Base-by-base conservation (phyloP, 805 yeast species). In the Lipomyces sp. region DNA sequence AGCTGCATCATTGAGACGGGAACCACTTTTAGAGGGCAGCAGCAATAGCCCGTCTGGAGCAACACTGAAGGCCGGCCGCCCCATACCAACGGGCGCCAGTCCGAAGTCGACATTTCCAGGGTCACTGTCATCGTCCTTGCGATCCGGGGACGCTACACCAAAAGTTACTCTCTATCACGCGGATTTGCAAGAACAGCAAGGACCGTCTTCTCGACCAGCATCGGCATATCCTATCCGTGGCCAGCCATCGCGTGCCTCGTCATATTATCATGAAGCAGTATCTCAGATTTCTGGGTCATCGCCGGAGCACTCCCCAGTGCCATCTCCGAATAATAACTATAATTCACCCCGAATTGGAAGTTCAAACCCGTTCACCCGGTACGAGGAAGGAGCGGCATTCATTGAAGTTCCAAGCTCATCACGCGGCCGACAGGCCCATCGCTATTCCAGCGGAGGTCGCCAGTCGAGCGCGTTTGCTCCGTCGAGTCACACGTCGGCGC, bases 401-500 rank as follows among this genome's bases (percentile, higher is more conserved):
- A 24, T 21, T 6, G 52, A 46, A 8, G 16, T 36, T 14, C 26
- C 50, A 5, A 14, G 32, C 8, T 39, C 57, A 6, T 7, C 57
- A 4, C 57, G 57, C 18, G 55, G 58, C 13, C 53, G 57, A 3
- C 34, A 49, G 4, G 34, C 39, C 4, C 16, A 33, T 14, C 33
- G 54, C 22, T 48, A n/a, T 26, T 11, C 29, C 11, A 38, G 42
- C 7, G 36, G 42, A n/a, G 24, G 29, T 16, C 36, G 37, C 4
- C 45, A 34, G 13, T 14, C 36, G 11, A 41, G 47, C 21, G 44
- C 42, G n/a, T 55, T 55, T 35, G 58, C 59, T 11, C 54, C 59
- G 21, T 55, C 59, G 16, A 55, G 59, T 32, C 47, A 33, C 24
- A 41, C 57, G 2, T 55, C 59, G 10, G 43, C 53, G 10, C 59